These are phyloP conservation scores for Theileria luwenshuni DNA, from an alignment of 169 alveolate species.

Conservation along the genomic window DNA sequence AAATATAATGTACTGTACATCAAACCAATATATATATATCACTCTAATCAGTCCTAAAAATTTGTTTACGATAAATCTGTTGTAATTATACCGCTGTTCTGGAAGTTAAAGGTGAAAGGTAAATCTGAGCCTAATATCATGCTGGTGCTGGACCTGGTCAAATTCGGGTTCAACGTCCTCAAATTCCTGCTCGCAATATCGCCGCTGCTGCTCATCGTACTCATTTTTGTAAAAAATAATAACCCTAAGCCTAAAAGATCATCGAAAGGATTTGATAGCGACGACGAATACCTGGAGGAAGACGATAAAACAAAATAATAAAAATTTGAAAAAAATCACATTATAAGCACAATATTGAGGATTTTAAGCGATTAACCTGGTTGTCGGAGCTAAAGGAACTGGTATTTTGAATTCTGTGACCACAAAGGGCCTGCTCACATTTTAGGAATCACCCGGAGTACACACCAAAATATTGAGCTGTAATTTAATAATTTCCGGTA, in stretches of 20 bases:
- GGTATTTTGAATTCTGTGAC: conserved; percentile 1
- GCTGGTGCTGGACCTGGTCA: conserved; percentile 12
- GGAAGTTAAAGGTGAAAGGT: too few relatives aligned
- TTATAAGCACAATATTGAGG: too few relatives aligned
- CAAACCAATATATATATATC: too few relatives aligned
- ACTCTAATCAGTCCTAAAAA: too few relatives aligned
- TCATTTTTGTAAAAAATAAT: conserved; percentile 55
- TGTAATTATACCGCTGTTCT: background rate
- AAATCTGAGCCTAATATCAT: too few relatives aligned
- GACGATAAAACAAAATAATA: background rate
- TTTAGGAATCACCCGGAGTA: too few relatives aligned
- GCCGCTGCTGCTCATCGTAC: conserved; percentile 55
- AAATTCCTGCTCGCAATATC: conserved; percentile 54
- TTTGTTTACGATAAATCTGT: background rate
- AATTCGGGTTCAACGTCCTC: conserved; percentile 29
- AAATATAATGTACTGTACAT: background rate
- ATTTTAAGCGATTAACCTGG: too few relatives aligned
- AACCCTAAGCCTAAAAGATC: conserved; percentile 50
- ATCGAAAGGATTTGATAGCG: conserved; percentile 14
- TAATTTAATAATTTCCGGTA: too few relatives aligned
- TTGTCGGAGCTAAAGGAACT: too few relatives aligned
- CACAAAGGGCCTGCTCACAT: background rate
- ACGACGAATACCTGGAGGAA: conserved; percentile 38
- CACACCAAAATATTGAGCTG: too few relatives aligned
- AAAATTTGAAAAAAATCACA: too few relatives aligned